These are phyloP conservation scores for Suillus luteus DNA, from an alignment of 768 basidiomycete genomes.

Conservation along the genomic window DNA sequence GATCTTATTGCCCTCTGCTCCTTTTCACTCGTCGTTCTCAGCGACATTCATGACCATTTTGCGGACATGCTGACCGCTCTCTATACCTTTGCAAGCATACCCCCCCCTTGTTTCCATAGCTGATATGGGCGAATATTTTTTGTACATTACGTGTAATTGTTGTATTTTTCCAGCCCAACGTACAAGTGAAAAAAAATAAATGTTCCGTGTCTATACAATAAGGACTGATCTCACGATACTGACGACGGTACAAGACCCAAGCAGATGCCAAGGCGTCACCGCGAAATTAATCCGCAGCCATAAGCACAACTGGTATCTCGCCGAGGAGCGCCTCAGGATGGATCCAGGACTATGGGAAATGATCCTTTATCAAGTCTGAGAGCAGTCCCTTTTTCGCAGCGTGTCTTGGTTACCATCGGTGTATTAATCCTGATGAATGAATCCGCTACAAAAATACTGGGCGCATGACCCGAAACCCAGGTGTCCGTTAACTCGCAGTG, in stretches of 20 bases:
- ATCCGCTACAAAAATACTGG: background rate
- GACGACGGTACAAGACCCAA: background rate
- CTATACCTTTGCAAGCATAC: slow-evolving; percentile 10
- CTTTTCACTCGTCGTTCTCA: background rate
- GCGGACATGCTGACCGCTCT: slow-evolving; percentile 10
- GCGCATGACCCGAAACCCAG: background rate
- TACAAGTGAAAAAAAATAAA: background rate
- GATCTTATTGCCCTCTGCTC: background rate
- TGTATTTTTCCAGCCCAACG: background rate
- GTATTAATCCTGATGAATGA: background rate
- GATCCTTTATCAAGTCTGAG: background rate
- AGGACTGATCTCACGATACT: background rate
- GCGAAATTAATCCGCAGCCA: background rate
- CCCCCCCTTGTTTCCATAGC: background rate
- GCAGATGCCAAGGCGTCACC: background rate
- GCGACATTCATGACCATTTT: background rate
- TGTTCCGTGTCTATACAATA: background rate
- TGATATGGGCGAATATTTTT: background rate
- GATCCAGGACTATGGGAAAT: background rate
- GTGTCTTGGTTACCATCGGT: background rate
- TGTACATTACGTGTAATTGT: slow-evolving; percentile 3
- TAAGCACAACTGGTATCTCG: background rate
- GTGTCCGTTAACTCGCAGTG: background rate
- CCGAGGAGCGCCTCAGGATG: background rate
- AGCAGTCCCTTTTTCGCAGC: background rate